Conservation (phyloP, 257 asterid genomes). For the Plantago elongata region DNA sequence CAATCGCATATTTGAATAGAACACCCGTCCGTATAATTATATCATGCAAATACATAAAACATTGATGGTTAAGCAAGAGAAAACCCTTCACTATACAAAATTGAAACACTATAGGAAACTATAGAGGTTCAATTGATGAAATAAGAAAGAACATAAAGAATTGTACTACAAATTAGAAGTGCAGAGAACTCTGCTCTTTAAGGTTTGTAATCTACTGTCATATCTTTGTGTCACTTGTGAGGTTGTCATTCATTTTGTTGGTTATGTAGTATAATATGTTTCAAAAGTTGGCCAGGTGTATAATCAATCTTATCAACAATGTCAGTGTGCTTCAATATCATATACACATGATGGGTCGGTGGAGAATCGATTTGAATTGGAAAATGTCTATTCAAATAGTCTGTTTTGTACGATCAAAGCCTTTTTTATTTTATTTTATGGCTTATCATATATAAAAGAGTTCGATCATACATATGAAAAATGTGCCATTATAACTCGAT, state of each 20-base stretch:
- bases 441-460: too few relatives aligned
- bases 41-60: background rate
- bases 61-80: background rate
- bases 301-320: too few relatives aligned
- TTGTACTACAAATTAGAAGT: background rate
- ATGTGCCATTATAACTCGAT: too few relatives aligned
- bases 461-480: too few relatives aligned
- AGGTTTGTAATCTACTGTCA: background rate
- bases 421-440: too few relatives aligned
- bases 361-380: too few relatives aligned
- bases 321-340: too few relatives aligned
- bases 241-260: background rate
- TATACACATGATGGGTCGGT: too few relatives aligned
- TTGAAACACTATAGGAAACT: background rate
- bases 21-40: background rate
- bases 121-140: background rate
- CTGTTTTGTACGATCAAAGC: too few relatives aligned
- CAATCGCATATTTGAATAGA: constrained; percentile 61
- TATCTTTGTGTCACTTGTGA: background rate
- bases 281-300: too few relatives aligned
- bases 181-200: background rate
- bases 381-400: too few relatives aligned
- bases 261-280: too few relatives aligned
- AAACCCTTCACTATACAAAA: background rate
- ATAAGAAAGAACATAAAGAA: background rate